Percentiles rank a stretch among this genome's conserved stretches.
phyloP scores from a whole-genome alignment of 75 land plant species.

The Cupressus sempervirens region DNA sequence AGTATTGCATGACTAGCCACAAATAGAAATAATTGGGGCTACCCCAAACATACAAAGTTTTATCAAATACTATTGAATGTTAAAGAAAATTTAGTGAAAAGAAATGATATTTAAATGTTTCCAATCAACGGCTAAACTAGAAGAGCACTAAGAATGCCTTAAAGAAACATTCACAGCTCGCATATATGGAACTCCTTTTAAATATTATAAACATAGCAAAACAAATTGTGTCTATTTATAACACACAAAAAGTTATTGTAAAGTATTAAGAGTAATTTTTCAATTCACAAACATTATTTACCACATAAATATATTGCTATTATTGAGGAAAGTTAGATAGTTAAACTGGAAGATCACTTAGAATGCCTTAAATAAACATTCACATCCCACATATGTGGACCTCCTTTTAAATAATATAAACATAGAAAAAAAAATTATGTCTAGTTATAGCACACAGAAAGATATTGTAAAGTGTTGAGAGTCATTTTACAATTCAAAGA shows the following conservation, averaged over 20 bases:
- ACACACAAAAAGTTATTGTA: not conserved
- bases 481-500: not conserved
- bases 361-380: no score
- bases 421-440: not conserved
- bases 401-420: no score
- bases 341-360: conserved; percentile 1
- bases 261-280: not conserved
- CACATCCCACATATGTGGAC: no score
- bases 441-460: not conserved
- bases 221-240: not conserved
- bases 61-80: no score
- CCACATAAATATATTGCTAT: not conserved
- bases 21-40: no score
- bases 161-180: no score
- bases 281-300: not conserved
- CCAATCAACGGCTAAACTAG: no score
- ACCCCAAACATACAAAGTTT: no score
- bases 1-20: no score
- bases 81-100: not conserved
- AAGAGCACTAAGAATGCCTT: no score
- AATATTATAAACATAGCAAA: not conserved
- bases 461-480: not conserved
- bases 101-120: not conserved
- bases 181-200: no score
- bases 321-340: not conserved